These are phyloP conservation scores for Nematodospora anomalae DNA, from an alignment of 1,139 yeast species.

Conservation along the genomic window DNA sequence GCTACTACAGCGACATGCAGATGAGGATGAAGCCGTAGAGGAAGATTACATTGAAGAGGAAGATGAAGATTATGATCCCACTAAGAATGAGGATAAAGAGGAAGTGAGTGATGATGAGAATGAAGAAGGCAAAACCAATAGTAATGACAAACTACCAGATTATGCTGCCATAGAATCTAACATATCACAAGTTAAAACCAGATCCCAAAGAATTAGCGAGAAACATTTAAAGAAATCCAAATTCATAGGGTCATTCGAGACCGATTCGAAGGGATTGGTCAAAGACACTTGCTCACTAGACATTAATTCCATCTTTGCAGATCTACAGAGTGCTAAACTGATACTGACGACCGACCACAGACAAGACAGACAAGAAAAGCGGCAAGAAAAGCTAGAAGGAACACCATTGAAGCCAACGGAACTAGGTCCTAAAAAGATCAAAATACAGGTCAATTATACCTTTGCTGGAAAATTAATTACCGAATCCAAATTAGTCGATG, in stretches of 20 bases:
- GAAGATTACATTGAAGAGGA: slow-evolving; percentile 16
- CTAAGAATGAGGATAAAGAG: slow-evolving; percentile 44
- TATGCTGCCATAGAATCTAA: slow-evolving; percentile 35
- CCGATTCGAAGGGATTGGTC: slow-evolving; percentile 30
- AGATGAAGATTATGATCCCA: slow-evolving; percentile 18
- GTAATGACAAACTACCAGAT: slow-evolving; percentile 31
- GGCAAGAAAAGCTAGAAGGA: slow-evolving; percentile 21
- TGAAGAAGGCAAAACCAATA: slow-evolving; percentile 24
- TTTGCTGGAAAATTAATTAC: slow-evolving; percentile 86
- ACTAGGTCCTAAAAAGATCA: slow-evolving; percentile 49
- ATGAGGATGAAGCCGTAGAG: slow-evolving; percentile 11
- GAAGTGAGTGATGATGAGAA: slow-evolving; percentile 56
- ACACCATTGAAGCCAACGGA: slow-evolving; percentile 4
- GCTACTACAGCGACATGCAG: not conserved
- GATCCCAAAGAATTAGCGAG: slow-evolving; percentile 33
- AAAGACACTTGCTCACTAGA: slow-evolving; percentile 28
- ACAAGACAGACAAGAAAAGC: slow-evolving; percentile 30
- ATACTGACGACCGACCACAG: slow-evolving; percentile 13
- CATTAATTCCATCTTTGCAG: slow-evolving; percentile 37
- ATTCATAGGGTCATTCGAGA: slow-evolving; percentile 20
- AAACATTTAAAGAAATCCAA: slow-evolving; percentile 10
- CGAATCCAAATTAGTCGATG: slow-evolving; percentile 75
- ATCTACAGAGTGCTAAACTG: slow-evolving; percentile 28
- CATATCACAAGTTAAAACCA: slow-evolving; percentile 37
- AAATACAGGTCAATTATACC: slow-evolving; percentile 74